A percentile compares a stretch with the other conserved stretches of the same genome.
Evolutionary conservation across 768 basidiomycete genomes (phyloP).

Genomic region (Boletus pseudopeckii): DNA sequence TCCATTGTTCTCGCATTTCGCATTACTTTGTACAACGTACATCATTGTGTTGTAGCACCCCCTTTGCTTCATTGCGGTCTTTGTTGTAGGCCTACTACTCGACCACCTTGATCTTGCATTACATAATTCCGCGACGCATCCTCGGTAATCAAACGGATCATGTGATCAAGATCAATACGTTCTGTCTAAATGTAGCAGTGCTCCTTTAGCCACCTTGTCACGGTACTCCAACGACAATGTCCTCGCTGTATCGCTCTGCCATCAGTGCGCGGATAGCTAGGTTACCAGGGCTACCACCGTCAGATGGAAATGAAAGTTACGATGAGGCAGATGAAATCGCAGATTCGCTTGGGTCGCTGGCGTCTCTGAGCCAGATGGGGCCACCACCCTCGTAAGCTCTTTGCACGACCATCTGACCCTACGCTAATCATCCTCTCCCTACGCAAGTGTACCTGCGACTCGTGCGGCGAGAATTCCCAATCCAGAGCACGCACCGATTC

Average conservation of each 20-base stretch:
- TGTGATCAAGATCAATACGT: background rate
- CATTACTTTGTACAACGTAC: no score
- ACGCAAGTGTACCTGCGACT: constrained; percentile 25
- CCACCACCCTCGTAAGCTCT: constrained; percentile 59
- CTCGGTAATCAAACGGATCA: background rate
- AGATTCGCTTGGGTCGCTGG: constrained; percentile 60
- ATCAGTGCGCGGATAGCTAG: constrained; percentile 72
- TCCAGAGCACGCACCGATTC: constrained; percentile 71
- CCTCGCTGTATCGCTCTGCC: constrained; percentile 71
- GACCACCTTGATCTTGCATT: no score
- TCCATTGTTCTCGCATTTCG: no score
- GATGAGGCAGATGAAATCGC: constrained; percentile 48
- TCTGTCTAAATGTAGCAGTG: background rate
- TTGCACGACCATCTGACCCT: background rate
- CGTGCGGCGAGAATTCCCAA: constrained; percentile 42
- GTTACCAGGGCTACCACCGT: constrained; percentile 55
- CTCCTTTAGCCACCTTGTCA: background rate
- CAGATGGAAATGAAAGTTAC: constrained; percentile 38
- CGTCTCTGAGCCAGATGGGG: constrained; percentile 47
- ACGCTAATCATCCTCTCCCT: constrained; percentile 20
- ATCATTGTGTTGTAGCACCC: no score
- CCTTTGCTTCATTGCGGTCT: no score
- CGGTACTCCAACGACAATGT: constrained; percentile 47
- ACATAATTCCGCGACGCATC: no score
- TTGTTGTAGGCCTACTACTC: no score